A percentile compares a stretch with the other conserved stretches of the same genome.
phyloP scores from a whole-genome alignment of 1,284 basidiomycete species.

The Ustilago trichophora region DNA sequence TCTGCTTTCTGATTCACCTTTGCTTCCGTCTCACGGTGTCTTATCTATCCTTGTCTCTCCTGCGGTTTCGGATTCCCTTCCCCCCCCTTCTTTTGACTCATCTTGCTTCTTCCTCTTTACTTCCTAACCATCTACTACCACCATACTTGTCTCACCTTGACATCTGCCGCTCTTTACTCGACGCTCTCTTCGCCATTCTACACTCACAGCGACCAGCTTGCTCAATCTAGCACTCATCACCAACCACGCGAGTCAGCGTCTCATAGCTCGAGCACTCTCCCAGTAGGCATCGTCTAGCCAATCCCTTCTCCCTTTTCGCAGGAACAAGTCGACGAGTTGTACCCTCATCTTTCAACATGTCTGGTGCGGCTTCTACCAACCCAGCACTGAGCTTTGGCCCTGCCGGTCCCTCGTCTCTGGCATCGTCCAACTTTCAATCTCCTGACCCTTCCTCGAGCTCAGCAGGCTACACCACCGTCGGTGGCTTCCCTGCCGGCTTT shows the following conservation, averaged over 20 bases:
- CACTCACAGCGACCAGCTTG: not conserved
- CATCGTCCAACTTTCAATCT: conserved; percentile 30
- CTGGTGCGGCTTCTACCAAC: conserved; percentile 42
- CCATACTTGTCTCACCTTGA: conserved; percentile 37
- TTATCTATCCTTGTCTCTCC: conserved; percentile 49
- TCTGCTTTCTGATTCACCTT: conserved; percentile 23
- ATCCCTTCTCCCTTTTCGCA: no score
- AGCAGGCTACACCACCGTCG: conserved; percentile 22
- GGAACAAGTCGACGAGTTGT: no score
- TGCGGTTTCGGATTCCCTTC: conserved; percentile 33
- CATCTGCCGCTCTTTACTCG: conserved; percentile 8
- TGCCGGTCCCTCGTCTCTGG: conserved; percentile 18
- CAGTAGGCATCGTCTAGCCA: no score
- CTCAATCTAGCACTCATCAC: no score
- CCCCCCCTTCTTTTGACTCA: conserved; percentile 26
- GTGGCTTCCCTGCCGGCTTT: conserved; percentile 22
- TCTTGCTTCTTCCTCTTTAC: conserved; percentile 14
- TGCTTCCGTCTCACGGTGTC: conserved; percentile 34
- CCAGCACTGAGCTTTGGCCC: conserved; percentile 38
- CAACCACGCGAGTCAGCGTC: no score
- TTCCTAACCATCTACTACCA: conserved; percentile 27
- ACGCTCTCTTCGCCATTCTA: conserved; percentile 4
- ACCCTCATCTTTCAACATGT: conserved; percentile 31
- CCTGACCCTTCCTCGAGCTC: conserved; percentile 37
- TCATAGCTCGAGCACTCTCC: no score